Conservation (phyloP, 2,329 filamentous ascomycete species). For the Capronia epimyces region DNA sequence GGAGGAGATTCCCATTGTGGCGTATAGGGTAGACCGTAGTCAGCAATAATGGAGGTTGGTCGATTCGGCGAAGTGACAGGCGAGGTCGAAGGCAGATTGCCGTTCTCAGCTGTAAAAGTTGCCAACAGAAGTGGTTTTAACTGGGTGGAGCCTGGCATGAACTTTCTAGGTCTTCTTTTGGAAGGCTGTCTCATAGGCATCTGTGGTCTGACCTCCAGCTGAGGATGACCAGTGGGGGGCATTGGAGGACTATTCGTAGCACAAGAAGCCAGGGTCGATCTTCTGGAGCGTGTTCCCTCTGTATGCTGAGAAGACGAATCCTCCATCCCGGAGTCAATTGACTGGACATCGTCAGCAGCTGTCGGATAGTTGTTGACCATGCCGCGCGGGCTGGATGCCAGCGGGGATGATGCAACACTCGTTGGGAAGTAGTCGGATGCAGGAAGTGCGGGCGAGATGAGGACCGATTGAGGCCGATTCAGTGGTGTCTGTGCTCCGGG, state of each 20-base stretch:
- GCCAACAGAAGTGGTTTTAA: conserved; percentile 36
- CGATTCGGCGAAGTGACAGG: conserved; percentile 21
- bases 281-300: conserved; percentile 24
- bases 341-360: conserved; percentile 19
- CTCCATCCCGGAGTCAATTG: conserved; percentile 27
- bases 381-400: conserved; percentile 5
- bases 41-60: background rate
- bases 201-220: conserved; percentile 8
- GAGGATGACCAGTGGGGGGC: background rate
- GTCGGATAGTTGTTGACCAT: conserved; percentile 3
- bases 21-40: background rate
- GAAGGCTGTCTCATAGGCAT: conserved; percentile 15
- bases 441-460: conserved; percentile 15
- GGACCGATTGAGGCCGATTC: conserved; percentile 22
- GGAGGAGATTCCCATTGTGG: background rate
- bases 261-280: conserved; percentile 16
- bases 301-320: conserved; percentile 27
- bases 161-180: conserved; percentile 34
- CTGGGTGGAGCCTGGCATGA: conserved; percentile 34
- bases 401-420: conserved; percentile 14
- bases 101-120: conserved; percentile 25
- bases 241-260: conserved; percentile 13
- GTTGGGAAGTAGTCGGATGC: conserved; percentile 15
- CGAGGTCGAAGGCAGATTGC: conserved; percentile 19
- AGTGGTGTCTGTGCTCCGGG: conserved; percentile 24